Evolutionary conservation across 441 rosid genomes (phyloP), one percentile per base, ranked within the genome.

Genomic region (Mallotus japonicus): DNA sequence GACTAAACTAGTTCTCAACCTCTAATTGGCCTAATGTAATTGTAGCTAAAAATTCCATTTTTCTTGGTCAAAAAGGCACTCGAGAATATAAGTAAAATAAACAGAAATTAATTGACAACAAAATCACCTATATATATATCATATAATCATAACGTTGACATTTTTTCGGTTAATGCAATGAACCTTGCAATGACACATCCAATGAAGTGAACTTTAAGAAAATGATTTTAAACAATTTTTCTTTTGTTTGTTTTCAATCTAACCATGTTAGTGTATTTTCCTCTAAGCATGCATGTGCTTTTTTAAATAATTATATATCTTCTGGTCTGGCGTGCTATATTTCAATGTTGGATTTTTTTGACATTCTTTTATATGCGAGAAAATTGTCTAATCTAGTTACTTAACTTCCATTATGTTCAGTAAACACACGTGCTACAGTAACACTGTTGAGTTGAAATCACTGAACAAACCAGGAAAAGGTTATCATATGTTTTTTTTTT

Each of bases 131-230:
- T n/a, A 17, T 10, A 5, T 5, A 54, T 16, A 54, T 54, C 16
- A 67, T 9, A 24, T 28, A 50, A 47, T 50, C 54, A 16, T 50
- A 3, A 15, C 34, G 13, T 62, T 10, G 60, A 22, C 61, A 70
- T 34, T 55, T 69, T 44, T 15, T 28, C 62, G 37, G 40, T 20
- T 64, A 22, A 55, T 76, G 61, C 71, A 76, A 49, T 50, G 66
- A 57, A 76, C 61, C 74, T 70, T 65, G 69, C 24, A 58, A 50
- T 54, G 34, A 61, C 32, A 40, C 17, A 55, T 75, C 40, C 44
- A 69, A 55, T 76, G 34, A 49, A 57, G 50, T 50, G 58, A 65
- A 64, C 44, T 57, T 49, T 59, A 50, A 71, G 71, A 72, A 70
- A 76, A 61, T 10, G 19, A 13, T 44, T 40, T 68, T 37, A 61